These are phyloP conservation scores for Cupressus sempervirens DNA, from an alignment of 75 land plant species.

Conservation along the genomic window DNA sequence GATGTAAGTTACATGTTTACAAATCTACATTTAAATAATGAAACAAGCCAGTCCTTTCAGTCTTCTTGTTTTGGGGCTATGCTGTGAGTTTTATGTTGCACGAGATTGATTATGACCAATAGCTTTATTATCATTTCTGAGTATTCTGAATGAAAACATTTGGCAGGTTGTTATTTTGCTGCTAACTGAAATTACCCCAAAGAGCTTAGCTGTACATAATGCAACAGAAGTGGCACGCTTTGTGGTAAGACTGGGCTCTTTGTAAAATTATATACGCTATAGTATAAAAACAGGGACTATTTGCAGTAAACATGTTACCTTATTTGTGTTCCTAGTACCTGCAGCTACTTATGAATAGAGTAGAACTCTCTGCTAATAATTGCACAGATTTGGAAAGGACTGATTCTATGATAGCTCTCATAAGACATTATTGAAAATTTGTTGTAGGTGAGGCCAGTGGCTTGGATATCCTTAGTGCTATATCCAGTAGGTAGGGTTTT, in stretches of 20 bases:
- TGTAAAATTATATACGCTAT: neutral
- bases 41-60: neutral
- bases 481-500: slow-evolving; percentile 95
- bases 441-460: slow-evolving; percentile 93
- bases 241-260: slow-evolving; percentile 1
- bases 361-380: neutral
- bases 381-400: neutral
- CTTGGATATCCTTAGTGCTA: slow-evolving; percentile 87
- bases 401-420: neutral
- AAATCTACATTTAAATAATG: neutral
- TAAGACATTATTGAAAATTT: neutral
- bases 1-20: neutral
- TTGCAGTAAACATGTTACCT: neutral
- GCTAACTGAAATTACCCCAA: slow-evolving; percentile 93
- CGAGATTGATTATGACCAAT: neutral
- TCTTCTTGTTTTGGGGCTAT: neutral
- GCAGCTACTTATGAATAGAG: neutral
- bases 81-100: neutral
- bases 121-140: neutral
- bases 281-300: neutral
- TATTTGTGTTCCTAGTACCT: slow-evolving; percentile 1
- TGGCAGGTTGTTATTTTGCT: slow-evolving; percentile 65
- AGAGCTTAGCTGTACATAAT: slow-evolving; percentile 83
- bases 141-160: neutral
- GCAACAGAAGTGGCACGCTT: slow-evolving; percentile 16